Conservation (phyloP, 2,329 filamentous ascomycete species). For the Fusarium guadeloupense region DNA sequence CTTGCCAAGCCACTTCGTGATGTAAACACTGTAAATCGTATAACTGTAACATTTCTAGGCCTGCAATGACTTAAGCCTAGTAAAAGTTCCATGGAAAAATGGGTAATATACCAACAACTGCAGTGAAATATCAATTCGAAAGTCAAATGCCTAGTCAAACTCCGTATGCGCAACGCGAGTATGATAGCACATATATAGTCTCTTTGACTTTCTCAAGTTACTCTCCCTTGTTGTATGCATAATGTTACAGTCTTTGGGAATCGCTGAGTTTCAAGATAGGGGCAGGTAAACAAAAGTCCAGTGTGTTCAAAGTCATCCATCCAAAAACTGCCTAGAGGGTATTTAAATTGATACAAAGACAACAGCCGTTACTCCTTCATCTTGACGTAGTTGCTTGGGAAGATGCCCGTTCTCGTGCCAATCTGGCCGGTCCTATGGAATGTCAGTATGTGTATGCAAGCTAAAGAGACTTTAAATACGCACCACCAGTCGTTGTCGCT, state of each 20-base stretch:
- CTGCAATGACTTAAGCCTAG: no score
- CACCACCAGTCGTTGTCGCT: conserved; percentile 96
- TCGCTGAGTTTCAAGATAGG: background rate
- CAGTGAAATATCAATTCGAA: background rate
- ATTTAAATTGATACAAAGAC: conserved; percentile 33
- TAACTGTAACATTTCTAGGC: no score
- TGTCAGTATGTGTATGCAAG: conserved; percentile 2
- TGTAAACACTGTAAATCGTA: background rate
- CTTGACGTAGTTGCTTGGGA: conserved; percentile 83
- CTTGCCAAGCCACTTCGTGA: background rate
- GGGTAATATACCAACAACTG: background rate
- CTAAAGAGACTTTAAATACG: conserved; percentile 45
- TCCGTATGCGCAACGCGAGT: background rate
- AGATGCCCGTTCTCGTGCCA: conserved; percentile 86
- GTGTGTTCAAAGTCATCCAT: conserved; percentile 12
- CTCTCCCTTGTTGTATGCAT: background rate
- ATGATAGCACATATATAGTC: background rate
- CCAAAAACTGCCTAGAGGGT: conserved; percentile 33
- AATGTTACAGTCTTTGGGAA: conserved; percentile 2
- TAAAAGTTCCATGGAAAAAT: no score
- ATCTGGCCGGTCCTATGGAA: conserved; percentile 81
- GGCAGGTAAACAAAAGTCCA: conserved; percentile 6
- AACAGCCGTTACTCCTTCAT: conserved; percentile 61
- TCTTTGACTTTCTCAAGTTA: background rate
- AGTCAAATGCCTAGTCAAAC: background rate